Evolutionary conservation across 768 basidiomycete genomes (phyloP), one percentile per base, ranked within the genome.

Genomic region (Epithele typhae): DNA sequence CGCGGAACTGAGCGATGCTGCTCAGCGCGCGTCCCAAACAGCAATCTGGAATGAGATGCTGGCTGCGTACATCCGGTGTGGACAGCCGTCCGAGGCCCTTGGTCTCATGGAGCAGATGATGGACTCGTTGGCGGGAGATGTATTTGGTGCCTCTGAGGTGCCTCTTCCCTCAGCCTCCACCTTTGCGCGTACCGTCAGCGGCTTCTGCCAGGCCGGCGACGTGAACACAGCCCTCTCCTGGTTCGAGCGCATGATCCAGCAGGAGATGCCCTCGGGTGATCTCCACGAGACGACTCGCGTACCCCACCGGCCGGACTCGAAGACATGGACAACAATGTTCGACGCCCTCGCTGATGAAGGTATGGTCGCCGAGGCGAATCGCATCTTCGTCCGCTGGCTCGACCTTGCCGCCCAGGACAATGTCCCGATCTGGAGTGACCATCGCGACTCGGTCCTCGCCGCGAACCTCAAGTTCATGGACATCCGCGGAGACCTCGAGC

Each of bases 21-120:
- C n/a, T 6, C 24, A 41, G 38, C 53, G 25, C n/a, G 55, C 40
- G 22, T 49, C 24, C 64, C 67, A 18, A 41, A 65, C 84, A 37
- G 60, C 69, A 32, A 68, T 83, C 2, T 92, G 80, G 79, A 87
- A 88, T 54, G 70, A 76, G 56, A 89, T 91, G 83, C 79, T 93
- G 27, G 73, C 80, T 39, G 75, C 81, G 0, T 84, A 87, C 63
- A 84, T 93, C 70, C 73, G 69, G 32, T 75, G 70, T 32, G 81
- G 81, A 1, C 65, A 79, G 41, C 74, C 84, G 0, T 79, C 78
- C 18, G 76, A 75, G 37, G 91, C 82, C 8, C 57, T 92, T 9
- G 77, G 63, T 19, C 63, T 92, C 2, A 66, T 93, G 34, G 81
- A 86, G 45, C 65, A 74, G 51, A 91, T 92, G 86, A 67, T 92